These are phyloP conservation scores for Cladophialophora psammophila DNA, from an alignment of 2,329 filamentous ascomycete species.

Conservation along the genomic window DNA sequence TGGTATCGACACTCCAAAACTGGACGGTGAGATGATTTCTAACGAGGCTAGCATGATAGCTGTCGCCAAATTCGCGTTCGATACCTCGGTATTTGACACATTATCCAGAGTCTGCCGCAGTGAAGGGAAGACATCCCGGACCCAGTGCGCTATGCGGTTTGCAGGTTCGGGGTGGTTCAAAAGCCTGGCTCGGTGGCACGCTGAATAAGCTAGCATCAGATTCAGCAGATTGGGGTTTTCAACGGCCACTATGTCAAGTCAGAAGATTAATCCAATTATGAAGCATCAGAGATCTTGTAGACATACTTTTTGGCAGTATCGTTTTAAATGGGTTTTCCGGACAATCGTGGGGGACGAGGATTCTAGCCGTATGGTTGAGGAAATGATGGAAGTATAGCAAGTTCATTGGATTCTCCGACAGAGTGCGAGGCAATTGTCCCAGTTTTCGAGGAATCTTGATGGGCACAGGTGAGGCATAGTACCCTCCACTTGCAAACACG, in stretches of 20 bases:
- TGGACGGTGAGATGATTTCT: slow-evolving; percentile 81
- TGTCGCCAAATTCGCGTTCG: slow-evolving; percentile 77
- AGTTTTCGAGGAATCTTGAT: slow-evolving; percentile 68
- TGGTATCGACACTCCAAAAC: slow-evolving; percentile 79
- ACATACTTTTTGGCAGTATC: slow-evolving; percentile 68
- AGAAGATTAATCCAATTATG: slow-evolving; percentile 50
- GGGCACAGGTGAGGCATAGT: slow-evolving; percentile 73
- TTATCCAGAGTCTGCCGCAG: slow-evolving; percentile 72
- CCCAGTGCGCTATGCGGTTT: slow-evolving; percentile 80
- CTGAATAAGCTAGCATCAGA: slow-evolving; percentile 80
- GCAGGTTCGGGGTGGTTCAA: slow-evolving; percentile 76
- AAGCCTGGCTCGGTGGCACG: slow-evolving; percentile 80
- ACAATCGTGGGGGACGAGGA: slow-evolving; percentile 68
- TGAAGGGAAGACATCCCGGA: slow-evolving; percentile 72
- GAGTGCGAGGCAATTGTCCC: slow-evolving; percentile 62
- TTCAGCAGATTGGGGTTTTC: slow-evolving; percentile 69
- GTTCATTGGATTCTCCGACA: slow-evolving; percentile 79
- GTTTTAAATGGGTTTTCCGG: slow-evolving; percentile 66
- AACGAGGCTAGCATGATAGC: slow-evolving; percentile 85
- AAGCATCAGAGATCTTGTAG: slow-evolving; percentile 26
- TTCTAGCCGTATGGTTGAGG: slow-evolving; percentile 79
- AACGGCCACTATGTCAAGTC: slow-evolving; percentile 59
- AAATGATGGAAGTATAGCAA: slow-evolving; percentile 77
- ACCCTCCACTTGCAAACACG: slow-evolving; percentile 67
- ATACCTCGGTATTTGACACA: slow-evolving; percentile 73